Evolutionary conservation across 2,329 filamentous ascomycete genomes (phyloP).

Genomic region (Exophiala sideris): DNA sequence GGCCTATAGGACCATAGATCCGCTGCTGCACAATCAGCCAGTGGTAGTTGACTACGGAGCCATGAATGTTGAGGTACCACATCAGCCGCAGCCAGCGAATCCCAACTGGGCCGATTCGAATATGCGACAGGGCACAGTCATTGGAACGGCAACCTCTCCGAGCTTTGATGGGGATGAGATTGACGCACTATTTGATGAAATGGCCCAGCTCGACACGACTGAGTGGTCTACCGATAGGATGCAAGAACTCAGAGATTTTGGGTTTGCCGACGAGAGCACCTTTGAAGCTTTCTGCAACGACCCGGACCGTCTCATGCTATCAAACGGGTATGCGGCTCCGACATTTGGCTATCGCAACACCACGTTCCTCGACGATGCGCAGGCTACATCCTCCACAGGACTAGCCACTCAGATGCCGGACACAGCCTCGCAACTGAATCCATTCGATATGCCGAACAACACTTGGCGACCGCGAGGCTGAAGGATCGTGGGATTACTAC

Average conservation of each 20-base stretch:
- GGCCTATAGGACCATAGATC: neutral
- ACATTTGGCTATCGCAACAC: constrained; percentile 8
- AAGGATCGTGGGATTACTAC: too few species aligned
- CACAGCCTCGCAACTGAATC: too few species aligned
- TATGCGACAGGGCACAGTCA: neutral
- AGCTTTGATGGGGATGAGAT: constrained; percentile 34
- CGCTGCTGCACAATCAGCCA: neutral
- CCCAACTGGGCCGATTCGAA: neutral
- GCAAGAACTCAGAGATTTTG: constrained; percentile 42
- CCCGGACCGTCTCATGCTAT: constrained; percentile 35
- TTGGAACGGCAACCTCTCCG: constrained; percentile 20
- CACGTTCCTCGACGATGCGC: neutral
- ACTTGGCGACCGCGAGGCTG: too few species aligned
- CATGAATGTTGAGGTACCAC: constrained; percentile 10
- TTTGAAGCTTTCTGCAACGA: constrained; percentile 46
- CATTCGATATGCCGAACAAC: too few species aligned
- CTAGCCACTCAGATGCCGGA: too few species aligned
- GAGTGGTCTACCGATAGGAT: constrained; percentile 43
- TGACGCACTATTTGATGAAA: constrained; percentile 45
- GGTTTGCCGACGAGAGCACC: constrained; percentile 43
- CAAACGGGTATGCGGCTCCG: constrained; percentile 14
- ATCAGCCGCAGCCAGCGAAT: neutral
- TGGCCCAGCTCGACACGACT: constrained; percentile 45
- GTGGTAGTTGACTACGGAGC: constrained; percentile 10
- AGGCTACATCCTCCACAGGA: neutral